Evolutionary conservation across 202 grass and related monocot genomes (phyloP).

Genomic region (Digitaria exilis): DNA sequence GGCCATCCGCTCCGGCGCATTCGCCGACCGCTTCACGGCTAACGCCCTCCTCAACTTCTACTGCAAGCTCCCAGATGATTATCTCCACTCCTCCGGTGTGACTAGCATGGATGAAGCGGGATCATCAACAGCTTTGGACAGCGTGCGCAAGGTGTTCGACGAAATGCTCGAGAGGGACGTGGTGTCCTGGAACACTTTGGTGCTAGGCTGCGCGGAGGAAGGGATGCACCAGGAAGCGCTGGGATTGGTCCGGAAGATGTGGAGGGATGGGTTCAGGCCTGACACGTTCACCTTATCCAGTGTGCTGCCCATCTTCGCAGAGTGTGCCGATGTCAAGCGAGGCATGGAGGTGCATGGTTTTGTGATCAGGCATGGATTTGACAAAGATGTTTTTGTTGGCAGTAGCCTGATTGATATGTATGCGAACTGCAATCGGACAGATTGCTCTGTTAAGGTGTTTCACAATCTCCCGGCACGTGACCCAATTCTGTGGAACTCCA

Average conservation of each 20-base stretch:
- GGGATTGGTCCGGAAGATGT: slow-evolving; percentile 62
- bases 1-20: slow-evolving; percentile 58
- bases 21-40: slow-evolving; percentile 50
- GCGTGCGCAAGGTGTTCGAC: slow-evolving; percentile 70
- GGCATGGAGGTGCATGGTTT: slow-evolving; percentile 78
- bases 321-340: slow-evolving; percentile 47
- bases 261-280: slow-evolving; percentile 51
- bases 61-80: slow-evolving; percentile 43
- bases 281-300: slow-evolving; percentile 71
- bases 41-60: slow-evolving; percentile 78
- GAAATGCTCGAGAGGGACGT: slow-evolving; percentile 62
- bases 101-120: background rate
- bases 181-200: slow-evolving; percentile 71
- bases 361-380: slow-evolving; percentile 50
- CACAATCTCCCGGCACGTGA: slow-evolving; percentile 51
- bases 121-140: slow-evolving; percentile 6
- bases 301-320: slow-evolving; percentile 67
- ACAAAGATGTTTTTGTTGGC: slow-evolving; percentile 63
- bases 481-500: slow-evolving; percentile 73
- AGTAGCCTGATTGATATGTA: slow-evolving; percentile 92
- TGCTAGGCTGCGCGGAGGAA: slow-evolving; percentile 55
- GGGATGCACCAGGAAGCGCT: slow-evolving; percentile 50
- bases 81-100: background rate
- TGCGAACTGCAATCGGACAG: slow-evolving; percentile 61
- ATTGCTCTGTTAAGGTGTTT: slow-evolving; percentile 64